Evolutionary conservation across 2,329 filamentous ascomycete genomes (phyloP), one percentile per base, ranked within the genome.

Genomic region (Periglandula ipomoeae): DNA sequence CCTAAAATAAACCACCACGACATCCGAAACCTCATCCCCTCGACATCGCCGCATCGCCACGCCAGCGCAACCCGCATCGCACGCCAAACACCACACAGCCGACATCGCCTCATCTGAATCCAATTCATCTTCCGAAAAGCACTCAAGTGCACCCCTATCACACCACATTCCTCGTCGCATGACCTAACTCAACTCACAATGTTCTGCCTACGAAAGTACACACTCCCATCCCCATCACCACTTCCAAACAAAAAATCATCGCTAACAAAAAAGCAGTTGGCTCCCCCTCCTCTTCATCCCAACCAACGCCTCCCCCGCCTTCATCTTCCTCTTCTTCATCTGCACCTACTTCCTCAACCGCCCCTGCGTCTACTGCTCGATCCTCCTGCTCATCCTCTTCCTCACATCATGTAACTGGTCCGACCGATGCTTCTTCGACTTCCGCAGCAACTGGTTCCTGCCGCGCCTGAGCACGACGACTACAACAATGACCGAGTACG

Each of bases 261-360:
- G n/a, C 39, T 42, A 24, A 24, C 23, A 42, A n/a, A 8, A 1
- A 26, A 30, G 19, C 59, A 91, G 87, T 68, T 91, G 87, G 85
- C 79, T 93, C 46, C 87, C 87, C 26, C 82, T 93, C 58, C 86
- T 93, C 65, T 90, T 93, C 69, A 89, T 93, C 58, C 87, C 87
- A 46, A 88, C 87, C 51, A 89, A 90, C 65, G 85, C 87, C 58
- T 89, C 86, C 50, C 87, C 87, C 23, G 78, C 87, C 61, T 90
- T 91, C 72, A 87, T 93, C 65, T 81, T 91, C 70, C 79, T 89
- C 69, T 89, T 93, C 75, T 85, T 98, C 72, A 77, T 89, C 56
- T 89, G 90, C 67, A 95, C 90, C 56, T 97, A 95, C 75, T 87
- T 95, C 70, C 83, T 98, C 60, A 95, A 96, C 71, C 84, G 91